These are phyloP conservation scores for Xylaria hypoxylon DNA, from an alignment of 2,329 filamentous ascomycete species.

Conservation along the genomic window DNA sequence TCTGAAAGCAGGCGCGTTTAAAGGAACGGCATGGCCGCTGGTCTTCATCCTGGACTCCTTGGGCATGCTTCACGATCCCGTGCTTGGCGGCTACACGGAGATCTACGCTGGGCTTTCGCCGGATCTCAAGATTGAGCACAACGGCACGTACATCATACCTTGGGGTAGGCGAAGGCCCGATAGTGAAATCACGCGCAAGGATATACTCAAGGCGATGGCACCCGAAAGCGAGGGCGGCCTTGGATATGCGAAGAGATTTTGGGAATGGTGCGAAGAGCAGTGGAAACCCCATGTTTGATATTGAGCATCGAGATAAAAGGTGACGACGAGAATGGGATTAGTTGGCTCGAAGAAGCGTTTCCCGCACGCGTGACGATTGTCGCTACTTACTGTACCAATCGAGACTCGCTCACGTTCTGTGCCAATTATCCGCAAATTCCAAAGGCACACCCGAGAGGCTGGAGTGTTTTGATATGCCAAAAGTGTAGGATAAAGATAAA, in stretches of 20 bases:
- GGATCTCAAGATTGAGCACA: constrained; percentile 39
- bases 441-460: neutral
- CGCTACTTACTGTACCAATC: no score
- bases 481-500: neutral
- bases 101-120: constrained; percentile 41
- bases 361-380: no score
- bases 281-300: constrained; percentile 25
- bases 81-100: constrained; percentile 40
- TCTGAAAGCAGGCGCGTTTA: constrained; percentile 44
- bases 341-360: neutral
- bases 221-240: constrained; percentile 46
- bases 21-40: constrained; percentile 33
- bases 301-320: neutral
- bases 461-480: constrained; percentile 2
- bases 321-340: neutral
- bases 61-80: constrained; percentile 34
- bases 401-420: no score
- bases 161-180: constrained; percentile 40
- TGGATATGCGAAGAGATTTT: constrained; percentile 45
- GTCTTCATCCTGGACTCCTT: constrained; percentile 28
- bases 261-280: constrained; percentile 48
- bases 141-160: constrained; percentile 37
- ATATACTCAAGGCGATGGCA: constrained; percentile 48
- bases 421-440: neutral
- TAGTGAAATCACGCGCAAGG: constrained; percentile 41